A percentile compares a stretch with the other conserved stretches of the same genome.
phyloP scores from a whole-genome alignment of 2,329 filamentous ascomycete genomes.

The Neonectria punicea region DNA sequence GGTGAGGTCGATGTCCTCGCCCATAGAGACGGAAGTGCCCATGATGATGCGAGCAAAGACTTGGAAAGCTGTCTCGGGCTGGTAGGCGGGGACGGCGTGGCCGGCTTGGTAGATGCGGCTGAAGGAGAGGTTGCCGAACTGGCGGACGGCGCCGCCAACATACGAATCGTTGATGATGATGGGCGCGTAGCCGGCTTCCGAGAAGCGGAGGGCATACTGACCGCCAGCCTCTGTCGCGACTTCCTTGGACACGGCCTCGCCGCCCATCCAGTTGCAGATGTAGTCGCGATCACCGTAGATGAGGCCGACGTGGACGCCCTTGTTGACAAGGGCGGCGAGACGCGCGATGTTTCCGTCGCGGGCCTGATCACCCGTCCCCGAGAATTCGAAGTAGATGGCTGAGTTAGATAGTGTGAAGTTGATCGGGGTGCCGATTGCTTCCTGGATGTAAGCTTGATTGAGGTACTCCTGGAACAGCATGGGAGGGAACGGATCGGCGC shows the following conservation, averaged over 20 bases:
- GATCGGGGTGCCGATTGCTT: constrained; percentile 70
- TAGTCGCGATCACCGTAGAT: constrained; percentile 76
- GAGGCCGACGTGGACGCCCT: constrained; percentile 75
- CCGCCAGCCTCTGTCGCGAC: constrained; percentile 62
- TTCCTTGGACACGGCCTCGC: constrained; percentile 75
- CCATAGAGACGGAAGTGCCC: constrained; percentile 65
- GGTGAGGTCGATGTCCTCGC: constrained; percentile 61
- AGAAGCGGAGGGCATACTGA: constrained; percentile 66
- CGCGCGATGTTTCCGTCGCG: constrained; percentile 69
- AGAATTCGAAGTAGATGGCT: constrained; percentile 59
- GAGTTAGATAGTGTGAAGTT: constrained; percentile 66
- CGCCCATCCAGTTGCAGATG: constrained; percentile 77
- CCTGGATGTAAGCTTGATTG: constrained; percentile 66
- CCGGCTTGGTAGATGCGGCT: constrained; percentile 74
- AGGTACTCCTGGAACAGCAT: constrained; percentile 72
- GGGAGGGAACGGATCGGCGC: constrained; percentile 70
- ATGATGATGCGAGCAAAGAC: constrained; percentile 70
- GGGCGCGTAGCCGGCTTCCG: constrained; percentile 75
- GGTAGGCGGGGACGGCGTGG: constrained; percentile 70
- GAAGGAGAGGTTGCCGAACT: constrained; percentile 80
- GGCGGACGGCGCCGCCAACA: constrained; percentile 77
- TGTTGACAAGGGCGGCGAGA: constrained; percentile 68
- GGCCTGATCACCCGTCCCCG: constrained; percentile 67
- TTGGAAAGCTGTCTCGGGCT: constrained; percentile 68
- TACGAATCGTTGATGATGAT: constrained; percentile 75